These are phyloP conservation scores for Akebia trifoliata DNA, from an alignment of 164 flowering plant species.

Conservation along the genomic window DNA sequence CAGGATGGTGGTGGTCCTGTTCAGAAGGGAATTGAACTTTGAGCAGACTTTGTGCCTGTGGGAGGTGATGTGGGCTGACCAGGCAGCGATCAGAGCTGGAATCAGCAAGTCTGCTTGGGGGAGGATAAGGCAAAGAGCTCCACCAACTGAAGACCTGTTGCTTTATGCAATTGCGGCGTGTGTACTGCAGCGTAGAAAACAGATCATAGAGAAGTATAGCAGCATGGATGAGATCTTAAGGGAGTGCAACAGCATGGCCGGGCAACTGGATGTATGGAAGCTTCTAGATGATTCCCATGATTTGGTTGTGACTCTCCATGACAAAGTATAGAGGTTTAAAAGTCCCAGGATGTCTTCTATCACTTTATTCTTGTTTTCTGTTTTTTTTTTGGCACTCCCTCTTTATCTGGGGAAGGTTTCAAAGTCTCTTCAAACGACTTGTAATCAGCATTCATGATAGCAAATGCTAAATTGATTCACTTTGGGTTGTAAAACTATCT, in stretches of 20 bases:
- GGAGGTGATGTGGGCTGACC: conserved; percentile 99
- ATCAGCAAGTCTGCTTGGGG: conserved; percentile 85
- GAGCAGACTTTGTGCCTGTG: conserved; percentile 89
- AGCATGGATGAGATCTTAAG: conserved; percentile 93
- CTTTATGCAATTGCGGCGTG: conserved; percentile 93
- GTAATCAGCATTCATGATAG: no score
- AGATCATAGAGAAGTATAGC: conserved; percentile 76
- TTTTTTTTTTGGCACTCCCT: no score
- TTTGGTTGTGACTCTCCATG: conserved; percentile 76
- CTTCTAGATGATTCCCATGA: conserved; percentile 87
- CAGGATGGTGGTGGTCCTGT: conserved; percentile 93
- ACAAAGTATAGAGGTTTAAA: conserved; percentile 40
- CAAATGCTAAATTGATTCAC: no score
- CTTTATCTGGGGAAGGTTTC: no score
- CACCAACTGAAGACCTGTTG: conserved; percentile 86
- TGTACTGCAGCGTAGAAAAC: conserved; percentile 80
- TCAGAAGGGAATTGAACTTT: conserved; percentile 74
- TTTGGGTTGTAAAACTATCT: no score
- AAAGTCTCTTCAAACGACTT: no score
- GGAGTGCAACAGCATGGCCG: conserved; percentile 92
- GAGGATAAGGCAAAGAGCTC: conserved; percentile 72
- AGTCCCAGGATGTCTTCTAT: no score
- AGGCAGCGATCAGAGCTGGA: conserved; percentile 85
- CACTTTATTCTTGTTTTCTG: no score
- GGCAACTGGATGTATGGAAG: conserved; percentile 93